Evolutionary conservation across 75 land plant species (phyloP), one percentile per base, ranked within the genome.

Genomic region (Picea sitchensis): DNA sequence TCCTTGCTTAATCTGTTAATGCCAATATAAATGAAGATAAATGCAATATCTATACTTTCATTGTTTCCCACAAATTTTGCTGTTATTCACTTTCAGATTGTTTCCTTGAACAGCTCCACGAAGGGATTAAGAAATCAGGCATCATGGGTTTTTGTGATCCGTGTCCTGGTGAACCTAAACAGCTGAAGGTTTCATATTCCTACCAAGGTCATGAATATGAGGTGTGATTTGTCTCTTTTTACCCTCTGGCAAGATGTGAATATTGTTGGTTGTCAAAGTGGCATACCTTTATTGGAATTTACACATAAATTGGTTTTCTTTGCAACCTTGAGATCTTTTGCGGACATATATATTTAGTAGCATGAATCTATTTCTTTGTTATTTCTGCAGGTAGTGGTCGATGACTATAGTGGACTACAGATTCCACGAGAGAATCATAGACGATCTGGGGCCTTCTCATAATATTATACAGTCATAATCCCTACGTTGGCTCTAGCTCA

Each of bases 131-230:
- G 89, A 98, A 98, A 75, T 89, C 96, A 5, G 99, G 99, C 9
- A 92, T 98, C 18, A 93, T 98, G 96, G 99, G 99, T 6, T 98
- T 98, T 63, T 95, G 93, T 83, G 99, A 98, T 84, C 96, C 94
- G 21, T 98, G 99, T 72, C 99, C 99, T 11, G 99, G 96, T 15
- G 96, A 93, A 77, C 81, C 92, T 34, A 98, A 95, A 77, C 89
- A 88, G 76, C 83, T 98, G 80, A 73, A 83, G 67, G 91, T 98
- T 13, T 80, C 84, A 36, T 98, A 98, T 83, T 85, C 84, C 12
- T 89, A 78, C 62, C 61, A 81, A 21, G 92, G 90, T 59, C 58
- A 84, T 34, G 71, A 75, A 21, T 88, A 86, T 61, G 84, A 94
- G 95, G 99, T 94, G 41, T 72, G 58, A 54, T 44, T 36, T 21